These are phyloP conservation scores for Diaporthe sp. DNA, from an alignment of 2,329 filamentous ascomycete species.

Conservation along the genomic window DNA sequence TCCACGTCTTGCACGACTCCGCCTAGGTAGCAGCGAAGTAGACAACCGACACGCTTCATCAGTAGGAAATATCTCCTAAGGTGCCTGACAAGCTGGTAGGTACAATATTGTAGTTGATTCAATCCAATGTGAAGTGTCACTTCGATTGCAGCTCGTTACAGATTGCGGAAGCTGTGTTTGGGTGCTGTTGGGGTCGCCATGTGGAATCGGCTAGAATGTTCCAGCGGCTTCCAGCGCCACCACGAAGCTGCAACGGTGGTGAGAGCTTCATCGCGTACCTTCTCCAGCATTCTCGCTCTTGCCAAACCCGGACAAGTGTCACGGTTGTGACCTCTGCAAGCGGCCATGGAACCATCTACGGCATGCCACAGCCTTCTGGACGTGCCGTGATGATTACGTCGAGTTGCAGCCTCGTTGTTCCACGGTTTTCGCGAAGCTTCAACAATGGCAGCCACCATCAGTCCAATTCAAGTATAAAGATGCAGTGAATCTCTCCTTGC, in stretches of 20 bases:
- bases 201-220: conserved; percentile 45
- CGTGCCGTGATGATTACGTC: conserved; percentile 35
- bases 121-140: too few species aligned
- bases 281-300: conserved; percentile 20
- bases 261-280: conserved; percentile 33
- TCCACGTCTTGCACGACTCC: background rate
- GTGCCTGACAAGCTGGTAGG: background rate
- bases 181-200: background rate
- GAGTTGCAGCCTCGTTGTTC: conserved; percentile 36
- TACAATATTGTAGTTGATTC: background rate
- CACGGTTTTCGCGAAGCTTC: conserved; percentile 33
- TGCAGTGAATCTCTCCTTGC: conserved; percentile 17
- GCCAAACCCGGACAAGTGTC: conserved; percentile 8
- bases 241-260: conserved; percentile 41
- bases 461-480: conserved; percentile 34
- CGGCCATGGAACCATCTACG: conserved; percentile 34
- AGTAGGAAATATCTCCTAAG: background rate
- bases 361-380: conserved; percentile 30
- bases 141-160: background rate
- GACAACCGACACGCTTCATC: background rate
- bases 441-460: background rate
- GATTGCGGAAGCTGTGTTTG: too few species aligned
- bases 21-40: background rate
- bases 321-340: conserved; percentile 39
- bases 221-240: conserved; percentile 44